Base-by-base conservation (phyloP, 169 alveolate genomes). In the Perkinsus marinus region DNA sequence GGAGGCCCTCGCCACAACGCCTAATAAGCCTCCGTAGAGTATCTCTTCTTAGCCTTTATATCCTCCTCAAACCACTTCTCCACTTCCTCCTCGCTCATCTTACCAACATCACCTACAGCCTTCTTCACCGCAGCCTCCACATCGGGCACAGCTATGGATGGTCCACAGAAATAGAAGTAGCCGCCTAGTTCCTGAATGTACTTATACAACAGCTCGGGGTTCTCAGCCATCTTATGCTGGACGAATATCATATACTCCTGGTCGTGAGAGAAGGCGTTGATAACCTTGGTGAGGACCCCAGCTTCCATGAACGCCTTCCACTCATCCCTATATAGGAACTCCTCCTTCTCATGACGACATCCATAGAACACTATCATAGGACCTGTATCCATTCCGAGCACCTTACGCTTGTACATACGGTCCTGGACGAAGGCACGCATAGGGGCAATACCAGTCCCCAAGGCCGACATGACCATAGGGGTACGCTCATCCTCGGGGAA, bases 381-480 rank as follows among this genome's bases (percentile, higher is more conserved):
- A 38, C 94, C 94, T 41, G 92, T 90, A 41, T 93, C 95, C 90
- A 92, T 90, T 34, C 93, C 93, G 34, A 57, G 79, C 36, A 57
- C 79, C 79, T 91, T 90, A 47, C 90, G 91, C 92, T 92, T 90
- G 39, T 46, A 91, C 69, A 92, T 91, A 19, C 94, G 92, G 91
- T 95, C 94, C 68, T 95, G 93, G 68, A 95, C 79, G 68, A 95
- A 95, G 68, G 96, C 95, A 43, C 95, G 92, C 92, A 93, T 94
- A 38, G 96, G 97, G n/a, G 96, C 95, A 30, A 95, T 91, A n/a
- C 97, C 97, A 43, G 96, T 95, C 3, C 79, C 79, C 92, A 95
- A 92, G 92, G 95, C 92, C 39, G 95, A 93, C 96, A 95, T 94
- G 39, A 95, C 92, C 47, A 95, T 90, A 34, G 97, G 97, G 13